phyloP scores from a whole-genome alignment of 805 yeast genomes.

The Candida easanensis region DNA sequence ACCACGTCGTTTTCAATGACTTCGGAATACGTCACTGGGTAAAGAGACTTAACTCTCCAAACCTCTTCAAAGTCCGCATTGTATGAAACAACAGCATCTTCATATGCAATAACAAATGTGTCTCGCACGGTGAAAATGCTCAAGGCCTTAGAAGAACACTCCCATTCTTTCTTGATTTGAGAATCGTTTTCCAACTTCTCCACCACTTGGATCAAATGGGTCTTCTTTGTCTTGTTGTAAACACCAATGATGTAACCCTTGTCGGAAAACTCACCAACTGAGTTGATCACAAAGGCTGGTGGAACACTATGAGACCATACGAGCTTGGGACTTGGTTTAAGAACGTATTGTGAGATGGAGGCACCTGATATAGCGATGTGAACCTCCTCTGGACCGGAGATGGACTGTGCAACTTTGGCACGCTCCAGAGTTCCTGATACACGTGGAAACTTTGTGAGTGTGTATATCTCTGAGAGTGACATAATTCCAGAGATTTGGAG shows the following conservation, averaged over 20 bases:
- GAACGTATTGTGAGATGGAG: conserved; percentile 34
- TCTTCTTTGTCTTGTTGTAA: conserved; percentile 20
- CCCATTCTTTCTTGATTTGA: conserved; percentile 18
- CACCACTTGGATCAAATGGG: conserved; percentile 18
- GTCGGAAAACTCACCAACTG: conserved; percentile 13
- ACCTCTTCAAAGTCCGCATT: conserved; percentile 5
- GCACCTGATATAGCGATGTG: conserved; percentile 29
- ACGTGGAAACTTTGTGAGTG: conserved; percentile 26
- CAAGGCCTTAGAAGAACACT: conserved; percentile 11
- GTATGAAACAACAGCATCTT: conserved; percentile 8
- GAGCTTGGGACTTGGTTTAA: conserved; percentile 51
- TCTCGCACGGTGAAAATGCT: conserved; percentile 5
- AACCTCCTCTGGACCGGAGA: conserved; percentile 19
- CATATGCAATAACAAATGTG: conserved; percentile 14
- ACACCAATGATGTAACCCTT: conserved; percentile 18
- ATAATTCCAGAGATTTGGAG: conserved; percentile 8
- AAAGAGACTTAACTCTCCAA: conserved; percentile 20
- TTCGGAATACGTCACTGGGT: conserved; percentile 14
- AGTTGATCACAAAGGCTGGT: conserved; percentile 39
- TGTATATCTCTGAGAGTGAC: conserved; percentile 26
- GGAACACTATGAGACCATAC: conserved; percentile 51
- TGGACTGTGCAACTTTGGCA: conserved; percentile 12
- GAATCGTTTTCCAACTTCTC: conserved; percentile 24
- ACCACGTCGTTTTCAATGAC: conserved; percentile 19
- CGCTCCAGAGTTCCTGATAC: conserved; percentile 21